These are phyloP conservation scores for Tulasnella calospora DNA, from an alignment of 768 basidiomycete genomes.

Conservation along the genomic window DNA sequence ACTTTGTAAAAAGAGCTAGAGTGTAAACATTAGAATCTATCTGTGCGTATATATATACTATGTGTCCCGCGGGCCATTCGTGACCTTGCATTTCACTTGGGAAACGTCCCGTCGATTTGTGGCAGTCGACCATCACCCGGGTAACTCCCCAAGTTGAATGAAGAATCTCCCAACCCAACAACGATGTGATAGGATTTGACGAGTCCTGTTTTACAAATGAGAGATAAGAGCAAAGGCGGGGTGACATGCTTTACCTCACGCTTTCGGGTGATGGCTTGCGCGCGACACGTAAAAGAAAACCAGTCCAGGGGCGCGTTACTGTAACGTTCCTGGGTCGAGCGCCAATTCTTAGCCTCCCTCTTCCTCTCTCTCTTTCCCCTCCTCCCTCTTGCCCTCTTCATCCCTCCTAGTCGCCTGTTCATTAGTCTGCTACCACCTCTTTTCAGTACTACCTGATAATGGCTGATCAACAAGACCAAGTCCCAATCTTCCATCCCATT, in stretches of 20 bases:
- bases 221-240: neutral
- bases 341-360: neutral
- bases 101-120: too few species aligned
- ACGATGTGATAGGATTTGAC: neutral
- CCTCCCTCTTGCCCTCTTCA: neutral
- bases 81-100: too few species aligned
- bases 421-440: neutral
- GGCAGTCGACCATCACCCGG: too few species aligned
- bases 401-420: neutral
- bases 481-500: conserved; percentile 25
- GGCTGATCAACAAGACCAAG: conserved; percentile 8
- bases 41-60: too few species aligned
- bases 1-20: neutral
- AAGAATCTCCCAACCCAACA: too few species aligned
- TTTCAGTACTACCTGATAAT: neutral
- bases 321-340: neutral
- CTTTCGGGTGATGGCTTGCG: neutral
- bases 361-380: neutral
- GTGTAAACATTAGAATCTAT: neutral
- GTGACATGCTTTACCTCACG: neutral
- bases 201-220: neutral
- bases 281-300: neutral
- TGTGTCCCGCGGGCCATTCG: too few species aligned
- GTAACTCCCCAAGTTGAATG: too few species aligned
- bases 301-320: neutral